Conservation (phyloP, 306 rosid genomes). For the Corylus avellana region DNA sequence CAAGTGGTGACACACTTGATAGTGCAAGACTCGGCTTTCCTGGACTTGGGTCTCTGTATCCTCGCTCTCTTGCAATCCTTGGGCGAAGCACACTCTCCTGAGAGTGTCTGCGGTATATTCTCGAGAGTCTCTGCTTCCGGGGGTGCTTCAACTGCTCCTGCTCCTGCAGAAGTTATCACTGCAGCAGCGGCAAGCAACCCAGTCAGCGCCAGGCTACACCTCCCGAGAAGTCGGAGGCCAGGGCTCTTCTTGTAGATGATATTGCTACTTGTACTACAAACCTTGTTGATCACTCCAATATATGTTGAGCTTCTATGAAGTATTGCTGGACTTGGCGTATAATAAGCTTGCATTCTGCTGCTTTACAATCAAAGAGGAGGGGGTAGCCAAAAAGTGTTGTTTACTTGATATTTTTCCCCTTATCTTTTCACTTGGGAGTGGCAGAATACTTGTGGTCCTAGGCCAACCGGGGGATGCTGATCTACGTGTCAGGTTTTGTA, state of each 20-base stretch:
- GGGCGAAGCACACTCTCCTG: conserved; percentile 61
- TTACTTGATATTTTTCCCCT: background rate
- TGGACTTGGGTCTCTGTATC: conserved; percentile 85
- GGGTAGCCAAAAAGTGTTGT: background rate
- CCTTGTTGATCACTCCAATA: background rate
- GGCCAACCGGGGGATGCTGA: background rate
- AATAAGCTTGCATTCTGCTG: background rate
- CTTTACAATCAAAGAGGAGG: background rate
- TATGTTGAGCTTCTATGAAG: conserved; percentile 4
- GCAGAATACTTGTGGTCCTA: background rate
- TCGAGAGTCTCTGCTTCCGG: conserved; percentile 54
- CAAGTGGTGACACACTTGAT: conserved; percentile 85
- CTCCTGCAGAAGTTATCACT: conserved; percentile 38
- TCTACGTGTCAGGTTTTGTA: background rate
- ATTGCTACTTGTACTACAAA: background rate
- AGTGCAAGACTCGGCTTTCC: conserved; percentile 87
- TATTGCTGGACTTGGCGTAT: background rate
- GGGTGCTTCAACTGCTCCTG: conserved; percentile 28
- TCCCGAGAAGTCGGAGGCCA: background rate
- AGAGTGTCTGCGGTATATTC: conserved; percentile 85
- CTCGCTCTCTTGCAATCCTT: conserved; percentile 61
- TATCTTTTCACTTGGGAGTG: background rate
- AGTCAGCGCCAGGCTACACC: conserved; percentile 29
- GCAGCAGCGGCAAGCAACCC: conserved; percentile 49
- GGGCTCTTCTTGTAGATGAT: background rate